These are phyloP conservation scores for Avena eriantha DNA, from an alignment of 176 grass and related monocot genomes.

Conservation along the genomic window DNA sequence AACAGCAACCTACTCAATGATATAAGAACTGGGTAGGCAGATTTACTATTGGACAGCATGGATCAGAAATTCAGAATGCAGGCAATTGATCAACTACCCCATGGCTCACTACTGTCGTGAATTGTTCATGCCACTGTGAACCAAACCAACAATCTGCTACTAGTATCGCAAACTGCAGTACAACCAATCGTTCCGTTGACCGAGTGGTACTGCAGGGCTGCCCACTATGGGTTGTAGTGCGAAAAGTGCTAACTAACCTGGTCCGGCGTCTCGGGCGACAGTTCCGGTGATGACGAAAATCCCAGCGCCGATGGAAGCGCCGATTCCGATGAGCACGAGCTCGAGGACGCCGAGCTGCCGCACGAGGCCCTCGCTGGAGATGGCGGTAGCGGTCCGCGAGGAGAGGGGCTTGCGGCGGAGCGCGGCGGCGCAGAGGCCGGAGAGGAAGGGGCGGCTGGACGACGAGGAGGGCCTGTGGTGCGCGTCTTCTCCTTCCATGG, in stretches of 20 bases:
- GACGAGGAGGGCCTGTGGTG: conserved; percentile 41
- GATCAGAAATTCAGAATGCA: conserved; percentile 2
- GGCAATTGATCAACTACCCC: neutral
- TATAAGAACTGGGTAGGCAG: neutral
- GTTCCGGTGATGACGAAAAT: conserved; percentile 98
- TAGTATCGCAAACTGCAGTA: neutral
- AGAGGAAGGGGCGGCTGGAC: conserved; percentile 55
- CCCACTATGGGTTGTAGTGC: neutral
- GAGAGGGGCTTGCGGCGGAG: conserved; percentile 75
- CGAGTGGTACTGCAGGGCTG: neutral
- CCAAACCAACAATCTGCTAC: neutral
- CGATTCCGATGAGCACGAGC: conserved; percentile 87
- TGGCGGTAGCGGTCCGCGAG: conserved; percentile 32
- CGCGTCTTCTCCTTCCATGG: conserved; percentile 46
- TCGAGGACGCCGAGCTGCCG: conserved; percentile 81
- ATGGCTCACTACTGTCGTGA: neutral
- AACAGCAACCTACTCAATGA: neutral
- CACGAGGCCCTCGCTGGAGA: conserved; percentile 65
- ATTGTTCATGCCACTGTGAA: neutral
- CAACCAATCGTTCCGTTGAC: neutral
- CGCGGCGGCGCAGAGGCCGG: conserved; percentile 67
- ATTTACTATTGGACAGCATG: neutral
- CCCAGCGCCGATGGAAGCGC: conserved; percentile 91
- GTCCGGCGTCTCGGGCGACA: conserved; percentile 91
- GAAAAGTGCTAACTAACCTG: conserved; percentile 50